Conservation (phyloP, 257 asterid genomes). For the Sherardia arvensis region DNA sequence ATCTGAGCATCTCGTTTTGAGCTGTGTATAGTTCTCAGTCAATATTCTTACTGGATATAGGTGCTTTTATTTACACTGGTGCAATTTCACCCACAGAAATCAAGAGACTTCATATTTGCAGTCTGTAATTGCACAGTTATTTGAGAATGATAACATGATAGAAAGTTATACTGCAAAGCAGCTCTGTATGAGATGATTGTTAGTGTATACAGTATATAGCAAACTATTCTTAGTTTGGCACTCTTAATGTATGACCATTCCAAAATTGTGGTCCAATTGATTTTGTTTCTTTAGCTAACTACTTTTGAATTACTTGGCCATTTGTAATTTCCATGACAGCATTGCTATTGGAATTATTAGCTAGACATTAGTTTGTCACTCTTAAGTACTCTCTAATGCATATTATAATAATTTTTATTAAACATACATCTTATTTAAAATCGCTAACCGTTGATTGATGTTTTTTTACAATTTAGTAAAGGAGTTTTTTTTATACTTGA, state of each 20-base stretch:
- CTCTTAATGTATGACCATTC: not conserved
- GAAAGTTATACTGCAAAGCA: not conserved
- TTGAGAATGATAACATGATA: not conserved
- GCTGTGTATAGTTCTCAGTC: not conserved
- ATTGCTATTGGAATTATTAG: not conserved
- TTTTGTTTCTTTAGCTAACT: not conserved
- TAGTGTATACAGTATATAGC: no score
- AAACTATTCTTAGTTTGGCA: not conserved
- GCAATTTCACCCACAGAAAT: not conserved
- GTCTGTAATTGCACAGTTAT: not conserved
- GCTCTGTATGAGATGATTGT: not conserved
- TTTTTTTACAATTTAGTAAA: no score
- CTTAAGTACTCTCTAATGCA: no score
- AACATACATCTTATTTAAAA: no score
- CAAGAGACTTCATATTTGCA: not conserved
- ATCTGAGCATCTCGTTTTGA: constrained; percentile 7
- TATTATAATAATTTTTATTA: no score
- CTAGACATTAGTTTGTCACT: no score
- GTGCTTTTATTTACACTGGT: no score
- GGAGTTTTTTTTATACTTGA: no score
- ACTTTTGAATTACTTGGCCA: not conserved
- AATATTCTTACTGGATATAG: not conserved
- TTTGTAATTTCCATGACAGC: not conserved
- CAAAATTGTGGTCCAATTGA: not conserved
- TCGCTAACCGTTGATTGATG: no score